Conservation (phyloP, 108 stramenopile genomes). For the Nitzschia palea region DNA sequence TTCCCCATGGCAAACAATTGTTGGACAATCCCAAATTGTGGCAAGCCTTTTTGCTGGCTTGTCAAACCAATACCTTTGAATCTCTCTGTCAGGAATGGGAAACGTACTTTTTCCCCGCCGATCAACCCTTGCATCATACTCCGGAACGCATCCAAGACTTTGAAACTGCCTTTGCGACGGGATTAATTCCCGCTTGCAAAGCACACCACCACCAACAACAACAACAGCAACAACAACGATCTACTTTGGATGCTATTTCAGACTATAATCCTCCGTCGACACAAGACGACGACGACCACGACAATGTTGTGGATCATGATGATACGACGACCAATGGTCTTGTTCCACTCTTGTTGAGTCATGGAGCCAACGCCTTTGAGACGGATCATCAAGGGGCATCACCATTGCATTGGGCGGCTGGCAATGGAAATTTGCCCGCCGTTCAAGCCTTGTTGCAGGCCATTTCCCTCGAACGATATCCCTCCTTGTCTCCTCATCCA, state of each 20-base stretch:
- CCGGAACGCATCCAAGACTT: background rate
- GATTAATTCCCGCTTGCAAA: constrained; percentile 6
- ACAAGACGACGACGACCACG: background rate
- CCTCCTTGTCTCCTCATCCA: background rate
- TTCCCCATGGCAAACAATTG: background rate
- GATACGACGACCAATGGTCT: background rate
- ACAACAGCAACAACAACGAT: background rate
- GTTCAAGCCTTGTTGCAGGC: constrained; percentile 16
- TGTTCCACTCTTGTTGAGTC: constrained; percentile 18
- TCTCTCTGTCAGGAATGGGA: constrained; percentile 1
- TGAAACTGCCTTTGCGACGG: background rate
- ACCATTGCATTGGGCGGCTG: constrained; percentile 35
- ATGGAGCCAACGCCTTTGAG: constrained; percentile 39
- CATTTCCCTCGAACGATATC: constrained; percentile 7
- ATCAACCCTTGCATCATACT: constrained; percentile 1
- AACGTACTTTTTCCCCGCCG: background rate
- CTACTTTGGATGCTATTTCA: too few species aligned
- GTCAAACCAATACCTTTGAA: background rate
- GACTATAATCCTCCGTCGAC: too few species aligned
- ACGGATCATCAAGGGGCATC: constrained; percentile 23
- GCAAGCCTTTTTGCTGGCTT: background rate
- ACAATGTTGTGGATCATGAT: background rate
- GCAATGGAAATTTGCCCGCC: constrained; percentile 22
- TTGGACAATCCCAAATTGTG: background rate
- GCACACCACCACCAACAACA: background rate